Base-by-base conservation (phyloP, 2,329 filamentous ascomycete genomes). In the Botryotinia convoluta region DNA sequence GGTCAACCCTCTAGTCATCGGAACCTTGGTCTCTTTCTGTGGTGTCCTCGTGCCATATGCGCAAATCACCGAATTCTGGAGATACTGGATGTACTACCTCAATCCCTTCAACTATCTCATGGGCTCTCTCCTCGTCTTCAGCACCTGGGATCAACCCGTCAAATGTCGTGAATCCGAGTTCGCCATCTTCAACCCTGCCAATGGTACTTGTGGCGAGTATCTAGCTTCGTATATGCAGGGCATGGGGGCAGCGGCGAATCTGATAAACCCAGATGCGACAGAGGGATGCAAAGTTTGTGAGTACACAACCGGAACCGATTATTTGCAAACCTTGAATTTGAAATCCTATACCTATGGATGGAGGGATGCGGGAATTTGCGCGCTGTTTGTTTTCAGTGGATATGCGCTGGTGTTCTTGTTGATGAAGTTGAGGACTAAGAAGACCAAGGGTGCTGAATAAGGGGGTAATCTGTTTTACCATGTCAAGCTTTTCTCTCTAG, bases 11-110 rank as follows among this genome's bases (percentile, higher is more conserved):
- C 78, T 90, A 0, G 70, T 90, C 18, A 82, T 90, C 72, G 85
- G 87, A 9, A 80, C 89, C 59, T 84, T 93, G 4, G 86, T 93
- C 14, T 88, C 87, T 1, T 94, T 95, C 83, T 94, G 91, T 77
- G 92, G 92, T 75, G 91, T 94, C 1, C 84, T 93, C 8, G 92
- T 94, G 0, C 91, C 92, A 0, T 93, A 91, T 84, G 86, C 0
- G 88, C 91, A 90, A 75, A 78, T 94, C 35, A 87, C 89, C 14
- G 77, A 81, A 0, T 94, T 94, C 81, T 94, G 92, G 92, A 83
- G 75, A 59, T 78, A 78, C 70, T 78, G 75, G 78, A 79, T 85
- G 8, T 90, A 90, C 81, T 89, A 84, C 70, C 78, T 89, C 26
- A 87, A 90, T 77, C 88, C 88, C 0, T 90, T 89, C 83, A 89